A percentile compares a stretch with the other conserved stretches of the same genome.
Evolutionary conservation across 345 rosid genomes (phyloP).

Genomic region (Aquilaria malaccensis): DNA sequence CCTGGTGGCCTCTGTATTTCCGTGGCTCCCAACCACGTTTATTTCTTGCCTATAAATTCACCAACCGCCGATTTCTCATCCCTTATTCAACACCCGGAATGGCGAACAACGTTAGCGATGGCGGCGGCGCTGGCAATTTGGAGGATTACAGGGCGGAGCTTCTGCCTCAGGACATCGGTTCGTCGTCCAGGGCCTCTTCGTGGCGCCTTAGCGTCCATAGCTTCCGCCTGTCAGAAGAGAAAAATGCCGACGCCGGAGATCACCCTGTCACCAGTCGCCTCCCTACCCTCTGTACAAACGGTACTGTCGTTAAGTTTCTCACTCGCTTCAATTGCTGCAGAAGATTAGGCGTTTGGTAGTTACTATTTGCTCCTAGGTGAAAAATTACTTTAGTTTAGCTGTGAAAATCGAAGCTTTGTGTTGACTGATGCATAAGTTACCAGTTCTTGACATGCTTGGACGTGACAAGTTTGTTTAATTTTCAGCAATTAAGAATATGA

Average conservation of each 20-base stretch:
- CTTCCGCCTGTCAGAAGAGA: constrained; percentile 29
- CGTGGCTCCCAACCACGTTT: too few relatives aligned
- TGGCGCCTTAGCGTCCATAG: constrained; percentile 45
- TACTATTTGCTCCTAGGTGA: neutral
- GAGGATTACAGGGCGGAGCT: constrained; percentile 19
- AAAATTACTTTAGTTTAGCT: neutral
- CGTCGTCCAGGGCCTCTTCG: constrained; percentile 12
- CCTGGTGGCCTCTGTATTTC: too few relatives aligned
- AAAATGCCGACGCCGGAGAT: neutral
- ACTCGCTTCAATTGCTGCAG: neutral
- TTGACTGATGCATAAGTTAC: too few relatives aligned
- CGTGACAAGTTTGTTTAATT: too few relatives aligned
- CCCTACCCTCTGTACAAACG: constrained; percentile 19
- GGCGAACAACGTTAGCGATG: neutral
- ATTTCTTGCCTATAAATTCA: too few relatives aligned
- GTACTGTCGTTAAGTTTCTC: constrained; percentile 23
- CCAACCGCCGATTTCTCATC: neutral
- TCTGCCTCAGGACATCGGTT: constrained; percentile 10
- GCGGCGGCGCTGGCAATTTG: neutral
- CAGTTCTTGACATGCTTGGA: too few relatives aligned
- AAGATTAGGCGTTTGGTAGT: too few relatives aligned
- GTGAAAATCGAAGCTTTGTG: neutral
- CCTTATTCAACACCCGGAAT: neutral
- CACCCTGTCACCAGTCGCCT: constrained; percentile 14
- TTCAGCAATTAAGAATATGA: too few relatives aligned